These are phyloP conservation scores for Solanum aculeatissimum DNA, from an alignment of 305 asterid species.

Conservation along the genomic window DNA sequence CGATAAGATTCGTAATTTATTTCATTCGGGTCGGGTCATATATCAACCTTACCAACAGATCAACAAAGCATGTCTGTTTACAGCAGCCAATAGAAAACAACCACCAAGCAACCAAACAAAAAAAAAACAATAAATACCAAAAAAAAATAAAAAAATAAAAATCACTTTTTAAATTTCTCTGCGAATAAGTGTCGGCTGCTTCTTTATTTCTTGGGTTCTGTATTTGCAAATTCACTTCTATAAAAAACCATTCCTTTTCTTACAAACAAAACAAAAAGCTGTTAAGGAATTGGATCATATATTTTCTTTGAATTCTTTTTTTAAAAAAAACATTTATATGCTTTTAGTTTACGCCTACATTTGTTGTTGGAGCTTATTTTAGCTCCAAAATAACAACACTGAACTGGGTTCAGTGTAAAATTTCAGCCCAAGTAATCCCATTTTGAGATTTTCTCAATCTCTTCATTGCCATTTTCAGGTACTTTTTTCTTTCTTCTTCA, in stretches of 20 bases:
- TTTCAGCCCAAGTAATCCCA: background rate
- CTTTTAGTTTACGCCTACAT: background rate
- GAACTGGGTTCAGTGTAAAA: slow-evolving; percentile 1
- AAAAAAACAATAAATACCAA: background rate
- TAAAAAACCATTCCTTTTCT: background rate
- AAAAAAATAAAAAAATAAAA: background rate
- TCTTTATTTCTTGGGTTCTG: slow-evolving; percentile 15
- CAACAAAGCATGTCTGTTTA: background rate
- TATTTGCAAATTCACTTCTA: background rate
- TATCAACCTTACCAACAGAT: background rate
- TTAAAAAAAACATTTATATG: background rate
- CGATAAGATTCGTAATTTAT: no score
- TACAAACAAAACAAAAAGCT: background rate
- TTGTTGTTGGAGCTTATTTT: background rate
- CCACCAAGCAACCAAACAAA: background rate
- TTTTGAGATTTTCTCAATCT: slow-evolving; percentile 1
- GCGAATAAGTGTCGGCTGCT: slow-evolving; percentile 38
- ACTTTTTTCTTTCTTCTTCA: background rate
- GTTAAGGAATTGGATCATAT: background rate
- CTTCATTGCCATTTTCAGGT: slow-evolving; percentile 1
- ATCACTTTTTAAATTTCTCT: background rate
- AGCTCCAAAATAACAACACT: slow-evolving; percentile 2
- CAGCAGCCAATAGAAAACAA: background rate
- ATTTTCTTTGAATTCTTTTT: background rate
- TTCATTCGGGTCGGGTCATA: background rate